A percentile compares a stretch with the other conserved stretches of the same genome.
Evolutionary conservation across 768 basidiomycete species (phyloP).

Genomic region (Nidularia pulvinata): DNA sequence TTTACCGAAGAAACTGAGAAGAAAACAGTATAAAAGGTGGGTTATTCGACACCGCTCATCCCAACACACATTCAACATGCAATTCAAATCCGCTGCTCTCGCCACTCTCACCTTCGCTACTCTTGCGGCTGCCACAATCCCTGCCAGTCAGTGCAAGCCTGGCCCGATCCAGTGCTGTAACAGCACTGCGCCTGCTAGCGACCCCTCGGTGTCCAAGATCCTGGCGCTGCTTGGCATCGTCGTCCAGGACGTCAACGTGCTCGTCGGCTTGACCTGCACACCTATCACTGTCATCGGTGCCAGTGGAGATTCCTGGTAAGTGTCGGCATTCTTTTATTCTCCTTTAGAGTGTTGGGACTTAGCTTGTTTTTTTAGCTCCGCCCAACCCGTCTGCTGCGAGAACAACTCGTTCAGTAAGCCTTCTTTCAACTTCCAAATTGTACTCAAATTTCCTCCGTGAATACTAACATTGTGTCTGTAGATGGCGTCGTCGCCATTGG

Average conservation of each 20-base stretch:
- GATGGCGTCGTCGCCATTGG: neutral
- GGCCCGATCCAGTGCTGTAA: conserved; percentile 2
- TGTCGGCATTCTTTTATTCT: neutral
- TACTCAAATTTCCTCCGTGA: neutral
- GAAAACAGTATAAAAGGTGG: no score
- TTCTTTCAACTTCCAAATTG: neutral
- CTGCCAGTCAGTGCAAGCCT: neutral
- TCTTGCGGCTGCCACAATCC: conserved; percentile 1
- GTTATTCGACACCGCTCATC: neutral
- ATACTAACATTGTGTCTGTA: neutral
- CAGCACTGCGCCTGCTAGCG: neutral
- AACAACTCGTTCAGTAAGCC: neutral
- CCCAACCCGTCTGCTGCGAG: neutral
- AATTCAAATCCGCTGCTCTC: conserved; percentile 1
- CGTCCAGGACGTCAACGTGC: neutral
- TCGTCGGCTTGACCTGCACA: neutral
- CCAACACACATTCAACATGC: neutral
- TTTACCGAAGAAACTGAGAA: no score
- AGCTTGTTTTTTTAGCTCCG: neutral
- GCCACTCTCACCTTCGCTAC: neutral
- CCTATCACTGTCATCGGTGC: neutral
- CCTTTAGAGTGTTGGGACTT: neutral
- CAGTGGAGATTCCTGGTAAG: neutral
- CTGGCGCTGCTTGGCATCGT: neutral
- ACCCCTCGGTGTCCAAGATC: neutral